phyloP scores from a whole-genome alignment of 805 yeast species.

The Cyberlindnera suaveolens region DNA sequence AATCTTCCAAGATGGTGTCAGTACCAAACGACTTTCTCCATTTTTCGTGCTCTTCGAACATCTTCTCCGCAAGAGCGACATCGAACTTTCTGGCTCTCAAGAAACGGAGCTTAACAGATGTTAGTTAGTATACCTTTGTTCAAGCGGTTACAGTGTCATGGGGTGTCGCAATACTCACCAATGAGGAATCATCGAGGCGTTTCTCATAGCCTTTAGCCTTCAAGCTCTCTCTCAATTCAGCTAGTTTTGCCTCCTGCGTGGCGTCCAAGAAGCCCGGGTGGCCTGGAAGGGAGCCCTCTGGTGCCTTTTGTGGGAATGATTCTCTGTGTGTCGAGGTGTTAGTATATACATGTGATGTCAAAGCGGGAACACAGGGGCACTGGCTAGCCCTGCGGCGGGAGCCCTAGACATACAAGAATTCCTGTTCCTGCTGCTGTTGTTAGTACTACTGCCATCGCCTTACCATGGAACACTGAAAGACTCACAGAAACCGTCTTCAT shows the following conservation, averaged over 20 bases:
- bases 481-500: slow-evolving; percentile 6
- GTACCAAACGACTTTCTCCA: slow-evolving; percentile 90
- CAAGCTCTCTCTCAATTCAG: slow-evolving; percentile 51
- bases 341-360: slow-evolving; percentile 1
- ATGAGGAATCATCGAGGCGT: slow-evolving; percentile 80
- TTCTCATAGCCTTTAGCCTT: slow-evolving; percentile 60
- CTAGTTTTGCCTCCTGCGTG: slow-evolving; percentile 56
- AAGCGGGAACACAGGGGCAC: background rate
- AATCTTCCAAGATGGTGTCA: slow-evolving; percentile 79
- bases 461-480: background rate
- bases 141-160: background rate
- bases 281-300: slow-evolving; percentile 63
- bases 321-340: slow-evolving; percentile 10
- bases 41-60: slow-evolving; percentile 82
- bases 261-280: slow-evolving; percentile 74
- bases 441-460: background rate
- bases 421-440: slow-evolving; percentile 9
- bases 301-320: slow-evolving; percentile 67
- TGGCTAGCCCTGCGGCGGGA: background rate
- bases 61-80: slow-evolving; percentile 64
- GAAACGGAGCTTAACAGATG: slow-evolving; percentile 46
- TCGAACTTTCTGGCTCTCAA: slow-evolving; percentile 95
- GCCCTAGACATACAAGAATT: slow-evolving; percentile 8
- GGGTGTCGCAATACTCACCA: background rate
- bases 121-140: background rate